phyloP scores from a whole-genome alignment of 2,329 filamentous ascomycete genomes.

The Amesomyces nigricolor region DNA sequence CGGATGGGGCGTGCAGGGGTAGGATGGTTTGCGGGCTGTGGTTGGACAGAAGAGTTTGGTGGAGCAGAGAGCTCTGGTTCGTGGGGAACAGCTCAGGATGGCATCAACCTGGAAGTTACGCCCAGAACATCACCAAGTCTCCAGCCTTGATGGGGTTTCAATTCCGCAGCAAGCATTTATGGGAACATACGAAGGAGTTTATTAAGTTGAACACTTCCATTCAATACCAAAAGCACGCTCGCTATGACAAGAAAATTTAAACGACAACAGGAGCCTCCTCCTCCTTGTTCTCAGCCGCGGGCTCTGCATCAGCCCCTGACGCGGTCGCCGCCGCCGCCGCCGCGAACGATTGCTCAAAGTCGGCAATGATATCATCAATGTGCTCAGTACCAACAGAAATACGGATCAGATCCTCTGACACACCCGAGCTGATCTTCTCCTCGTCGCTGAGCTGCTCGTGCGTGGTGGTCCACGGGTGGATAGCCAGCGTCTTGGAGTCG shows the following conservation, averaged over 20 bases:
- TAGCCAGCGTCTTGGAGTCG: slow-evolving; percentile 89
- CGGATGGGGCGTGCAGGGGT: slow-evolving; percentile 12
- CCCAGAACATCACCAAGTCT: neutral
- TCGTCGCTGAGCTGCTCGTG: slow-evolving; percentile 85
- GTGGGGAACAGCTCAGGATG: too few species aligned
- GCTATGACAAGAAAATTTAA: slow-evolving; percentile 23
- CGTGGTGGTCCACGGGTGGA: slow-evolving; percentile 92
- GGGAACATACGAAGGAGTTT: too few species aligned
- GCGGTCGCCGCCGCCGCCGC: slow-evolving; percentile 46
- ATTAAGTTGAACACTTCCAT: neutral
- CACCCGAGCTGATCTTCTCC: slow-evolving; percentile 74
- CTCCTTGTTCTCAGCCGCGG: slow-evolving; percentile 30
- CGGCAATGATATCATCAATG: slow-evolving; percentile 93
- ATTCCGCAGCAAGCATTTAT: neutral
- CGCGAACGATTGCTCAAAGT: slow-evolving; percentile 88
- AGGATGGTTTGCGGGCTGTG: neutral
- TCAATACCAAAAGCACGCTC: slow-evolving; percentile 1
- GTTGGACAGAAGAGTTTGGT: slow-evolving; percentile 1
- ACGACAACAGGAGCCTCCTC: slow-evolving; percentile 37
- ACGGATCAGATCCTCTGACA: slow-evolving; percentile 85
- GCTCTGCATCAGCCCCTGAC: slow-evolving; percentile 27
- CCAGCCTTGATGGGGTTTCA: neutral
- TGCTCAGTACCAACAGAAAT: slow-evolving; percentile 95
- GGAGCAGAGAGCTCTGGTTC: neutral
- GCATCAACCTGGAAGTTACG: too few species aligned